Base-by-base conservation (phyloP, 192 early-diverging fungal genomes). In the Borealophlyctis nickersoniae region DNA sequence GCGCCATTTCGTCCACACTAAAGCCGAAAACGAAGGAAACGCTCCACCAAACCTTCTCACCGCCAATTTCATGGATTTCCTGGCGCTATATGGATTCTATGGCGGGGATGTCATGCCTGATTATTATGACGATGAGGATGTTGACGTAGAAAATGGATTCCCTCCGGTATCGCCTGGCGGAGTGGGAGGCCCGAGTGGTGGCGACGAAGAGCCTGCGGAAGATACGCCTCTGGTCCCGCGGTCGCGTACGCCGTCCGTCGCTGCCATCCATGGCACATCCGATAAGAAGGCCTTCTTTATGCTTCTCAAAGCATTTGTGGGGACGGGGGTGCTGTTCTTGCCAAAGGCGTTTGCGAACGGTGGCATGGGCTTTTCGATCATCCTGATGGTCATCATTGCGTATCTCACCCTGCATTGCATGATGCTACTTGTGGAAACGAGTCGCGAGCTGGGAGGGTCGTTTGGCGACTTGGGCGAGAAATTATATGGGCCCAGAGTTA, bases 31-130 rank as follows among this genome's bases (percentile, higher is more conserved):
- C 32, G 77, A 80, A 59, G 92, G 90, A 36, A 80, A 81, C 26
- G 67, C 67, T 16, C 75, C 67, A 54, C 90, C 89, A 0, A 88
- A 89, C 54, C 52, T 74, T 50, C 73, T 94, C 62, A 95, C 95
- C 4, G 69, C 84, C n/a, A 95, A 89, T 73, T 98, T 95, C 82
- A 82, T 95, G 31, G 95, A 98, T 69, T 96, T 95, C 66, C 81
- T 98, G 59, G 88, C 87, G 24, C 77, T 98, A 64, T 96, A 91
- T 58, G 93, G 92, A 51, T 94, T 91, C 69, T 98, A 94, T 79
- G 95, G 90, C 30, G 95, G 93, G 49, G 95, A 93, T 71, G 91
- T 92, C 58, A 84, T 88, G 58, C 91, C 89, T 22, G 89, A 89
- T 32, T 89, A 91, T 58, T 32, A 61, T 27, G 75, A 77, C 23